Base-by-base conservation (phyloP, 768 basidiomycete species). In the Lactarius quietus region DNA sequence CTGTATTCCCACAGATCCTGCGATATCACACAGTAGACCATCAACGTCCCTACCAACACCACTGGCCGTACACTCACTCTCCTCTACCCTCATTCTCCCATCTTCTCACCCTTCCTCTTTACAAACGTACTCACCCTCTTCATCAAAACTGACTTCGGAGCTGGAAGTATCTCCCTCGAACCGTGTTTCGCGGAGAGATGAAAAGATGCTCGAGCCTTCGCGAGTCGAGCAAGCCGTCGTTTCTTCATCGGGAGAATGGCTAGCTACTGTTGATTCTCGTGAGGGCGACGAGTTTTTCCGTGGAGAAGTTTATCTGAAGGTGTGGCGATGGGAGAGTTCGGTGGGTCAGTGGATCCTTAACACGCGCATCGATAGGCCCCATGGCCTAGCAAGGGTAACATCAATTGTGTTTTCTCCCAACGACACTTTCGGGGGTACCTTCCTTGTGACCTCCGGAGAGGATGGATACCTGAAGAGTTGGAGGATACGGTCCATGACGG, bases 51-150 rank as follows among this genome's bases (percentile, higher is more conserved):
- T 76, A 63, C 69, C 76, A 8, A 78, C 82, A 26, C 95, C 93
- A 17, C 83, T 97, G 31, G 88, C 90, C 7, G 80, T 91, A 51
- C 95, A 98, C 74, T 77, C 81, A 3, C 76, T 78, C 6, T 88
- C 93, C 5, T 84, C 87, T 35, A 86, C 92, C 6, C 79, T 98
- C 66, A 82, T 98, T 69, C 82, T 98, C 18, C 93, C 94, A 0
- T 94, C 96, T 3, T 95, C 95, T 0, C 95, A 99, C 72, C 91
- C 94, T 0, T 95, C 95, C 3, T 92, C 94, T n/a, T 80, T 99
- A 45, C 96, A 98, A 78, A 86, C 90, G 29, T 95, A 91, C 77
- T 89, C 92, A 20, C 90, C 90, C 1, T 75, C 81, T 9, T 82
- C 84, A 3, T 88, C 88, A 33, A 82, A 84, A 48, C 81, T 94